phyloP scores from a whole-genome alignment of 2,329 filamentous ascomycete species.

The Aureobasidium leucospermi region DNA sequence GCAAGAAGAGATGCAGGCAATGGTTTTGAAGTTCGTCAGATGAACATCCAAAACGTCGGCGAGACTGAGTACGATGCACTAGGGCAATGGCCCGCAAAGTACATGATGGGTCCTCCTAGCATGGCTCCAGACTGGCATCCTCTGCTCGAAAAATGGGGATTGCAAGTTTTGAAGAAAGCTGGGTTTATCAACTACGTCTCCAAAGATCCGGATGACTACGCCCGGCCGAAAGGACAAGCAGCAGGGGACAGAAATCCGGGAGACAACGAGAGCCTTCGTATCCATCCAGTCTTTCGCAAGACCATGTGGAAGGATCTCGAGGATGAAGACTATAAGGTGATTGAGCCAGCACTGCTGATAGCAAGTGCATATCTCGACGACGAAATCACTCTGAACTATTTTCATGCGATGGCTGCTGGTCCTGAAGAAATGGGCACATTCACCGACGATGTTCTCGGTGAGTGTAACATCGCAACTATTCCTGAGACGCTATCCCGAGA shows the following conservation, averaged over 20 bases:
- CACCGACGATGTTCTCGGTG: neutral
- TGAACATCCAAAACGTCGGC: neutral
- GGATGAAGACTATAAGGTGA: neutral
- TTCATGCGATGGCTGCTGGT: neutral
- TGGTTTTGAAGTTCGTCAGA: neutral
- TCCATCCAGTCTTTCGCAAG: neutral
- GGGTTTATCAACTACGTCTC: neutral
- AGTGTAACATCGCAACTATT: neutral
- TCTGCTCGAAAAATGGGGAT: neutral
- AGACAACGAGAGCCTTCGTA: neutral
- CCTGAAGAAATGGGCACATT: neutral
- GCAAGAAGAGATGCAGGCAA: too few relatives aligned
- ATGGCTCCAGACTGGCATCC: neutral
- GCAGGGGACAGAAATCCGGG: neutral
- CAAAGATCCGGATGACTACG: neutral
- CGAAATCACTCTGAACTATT: neutral
- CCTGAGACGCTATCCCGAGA: neutral
- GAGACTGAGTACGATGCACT: neutral
- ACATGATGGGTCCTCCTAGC: neutral
- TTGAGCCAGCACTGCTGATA: neutral
- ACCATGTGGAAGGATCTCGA: neutral
- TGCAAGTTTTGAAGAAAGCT: neutral
- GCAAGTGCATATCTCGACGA: neutral
- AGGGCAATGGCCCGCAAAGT: neutral
- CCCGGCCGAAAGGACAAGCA: neutral